These are phyloP conservation scores for Agaricales sp. DNA, from an alignment of 1,284 basidiomycete genomes.

Conservation along the genomic window DNA sequence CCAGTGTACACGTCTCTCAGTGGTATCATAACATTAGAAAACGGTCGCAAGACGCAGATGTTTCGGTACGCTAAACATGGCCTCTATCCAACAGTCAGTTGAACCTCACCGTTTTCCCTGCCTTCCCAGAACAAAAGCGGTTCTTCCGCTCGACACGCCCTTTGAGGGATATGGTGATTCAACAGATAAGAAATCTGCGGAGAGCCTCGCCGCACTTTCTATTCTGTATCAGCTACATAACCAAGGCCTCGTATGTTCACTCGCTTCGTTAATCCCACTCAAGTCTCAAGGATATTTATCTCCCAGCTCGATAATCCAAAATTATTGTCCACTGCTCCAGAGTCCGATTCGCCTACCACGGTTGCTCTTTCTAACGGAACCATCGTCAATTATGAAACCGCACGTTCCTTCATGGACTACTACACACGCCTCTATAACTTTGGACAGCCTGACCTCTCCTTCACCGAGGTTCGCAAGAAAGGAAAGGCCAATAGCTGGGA, in stretches of 20 bases:
- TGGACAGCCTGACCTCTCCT: constrained; percentile 71
- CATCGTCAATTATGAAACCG: constrained; percentile 61
- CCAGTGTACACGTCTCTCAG: not conserved
- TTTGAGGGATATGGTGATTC: constrained; percentile 57
- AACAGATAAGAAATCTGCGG: constrained; percentile 57
- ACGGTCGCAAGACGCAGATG: too few relatives aligned
- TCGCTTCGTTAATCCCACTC: not conserved
- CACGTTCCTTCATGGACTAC: constrained; percentile 90
- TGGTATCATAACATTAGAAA: too few relatives aligned
- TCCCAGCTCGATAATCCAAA: constrained; percentile 17
- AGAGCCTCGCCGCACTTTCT: constrained; percentile 67
- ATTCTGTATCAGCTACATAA: constrained; percentile 60
- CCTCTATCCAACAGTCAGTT: too few relatives aligned
- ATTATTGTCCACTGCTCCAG: constrained; percentile 18
- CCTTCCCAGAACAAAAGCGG: constrained; percentile 33
- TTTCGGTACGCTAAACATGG: too few relatives aligned
- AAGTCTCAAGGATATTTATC: constrained; percentile 3
- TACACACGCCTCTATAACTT: constrained; percentile 83
- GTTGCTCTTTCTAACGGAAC: constrained; percentile 57
- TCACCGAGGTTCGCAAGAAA: constrained; percentile 23
- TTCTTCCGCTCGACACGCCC: constrained; percentile 30
- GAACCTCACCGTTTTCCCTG: too few relatives aligned
- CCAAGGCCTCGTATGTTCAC: constrained; percentile 39
- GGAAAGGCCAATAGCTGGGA: constrained; percentile 47
- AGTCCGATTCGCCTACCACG: constrained; percentile 16